Base-by-base conservation (phyloP, 495 filamentous ascomycete species). In the Penicillium antarcticum region DNA sequence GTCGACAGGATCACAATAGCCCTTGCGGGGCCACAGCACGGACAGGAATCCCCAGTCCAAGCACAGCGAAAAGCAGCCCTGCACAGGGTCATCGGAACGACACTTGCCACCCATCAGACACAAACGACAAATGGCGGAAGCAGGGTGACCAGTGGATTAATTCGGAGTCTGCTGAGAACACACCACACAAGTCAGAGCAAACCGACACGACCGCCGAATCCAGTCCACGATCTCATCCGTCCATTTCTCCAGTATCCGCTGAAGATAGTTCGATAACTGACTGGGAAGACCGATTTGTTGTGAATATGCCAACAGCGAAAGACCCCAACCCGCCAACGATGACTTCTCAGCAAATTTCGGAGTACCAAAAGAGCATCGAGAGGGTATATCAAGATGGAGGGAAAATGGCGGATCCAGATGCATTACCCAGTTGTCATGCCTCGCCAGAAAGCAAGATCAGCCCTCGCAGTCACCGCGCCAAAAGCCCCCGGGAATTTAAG, bases 271-370 rank as follows among this genome's bases (percentile, higher is more conserved):
- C 67, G 0, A 52, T 62, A 42, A 71, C 63, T 9, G 67, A 72
- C 18, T 72, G 73, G 71, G 69, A 71, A 34, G 74, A 78, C 46
- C 61, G 65, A 59, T 77, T 75, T 43, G 73, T 76, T 35, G 69
- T 77, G 12, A 57, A 78, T 19, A 79, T 76, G 71, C 75, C 71
- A 1, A 68, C 69, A 29, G 72, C 74, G 1, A 69, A 68, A 36
- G 69, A 77, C 0, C 72, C 74, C 2, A 75, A 73, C 41, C 74
- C 73, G 3, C 65, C 70, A 2, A 65, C 55, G 1, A 69, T 77
- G 66, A 70, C 68, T 7, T 59, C 58, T 0, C 61, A 68, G 24
- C 65, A 77, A 49, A 76, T 77, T 11, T 42, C 58, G 4, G 53
- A 74, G 6, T 79, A 72, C 42, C 74, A 77, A 29, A 60, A 65